Evolutionary conservation across 192 early-diverging fungal species (phyloP).

Genomic region (Phycomyces nitens): DNA sequence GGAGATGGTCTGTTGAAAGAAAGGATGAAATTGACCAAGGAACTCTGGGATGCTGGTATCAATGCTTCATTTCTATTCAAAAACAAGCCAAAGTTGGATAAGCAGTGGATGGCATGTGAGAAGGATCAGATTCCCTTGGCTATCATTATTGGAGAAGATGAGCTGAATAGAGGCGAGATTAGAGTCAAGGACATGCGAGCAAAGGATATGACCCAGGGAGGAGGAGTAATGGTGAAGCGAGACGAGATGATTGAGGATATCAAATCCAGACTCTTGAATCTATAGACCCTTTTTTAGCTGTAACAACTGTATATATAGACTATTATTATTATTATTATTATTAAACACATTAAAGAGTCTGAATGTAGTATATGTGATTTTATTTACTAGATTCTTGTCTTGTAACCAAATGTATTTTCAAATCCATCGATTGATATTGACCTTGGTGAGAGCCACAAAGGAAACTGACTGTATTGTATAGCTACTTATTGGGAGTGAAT

Average conservation of each 20-base stretch:
- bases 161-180: slow-evolving; percentile 75
- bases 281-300: no score
- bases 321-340: no score
- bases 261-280: slow-evolving; percentile 22
- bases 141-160: slow-evolving; percentile 83
- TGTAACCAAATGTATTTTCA: no score
- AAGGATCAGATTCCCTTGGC: slow-evolving; percentile 85
- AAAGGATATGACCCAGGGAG: slow-evolving; percentile 54
- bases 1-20: slow-evolving; percentile 82
- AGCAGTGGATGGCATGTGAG: slow-evolving; percentile 79
- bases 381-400: no score
- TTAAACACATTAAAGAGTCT: no score
- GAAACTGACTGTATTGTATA: no score
- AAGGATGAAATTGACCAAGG: slow-evolving; percentile 79
- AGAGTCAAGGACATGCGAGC: slow-evolving; percentile 83
- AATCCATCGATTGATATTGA: no score
- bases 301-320: no score
- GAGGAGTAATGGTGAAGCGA: slow-evolving; percentile 53
- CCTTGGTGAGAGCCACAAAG: no score
- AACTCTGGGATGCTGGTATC: slow-evolving; percentile 92
- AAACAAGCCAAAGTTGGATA: slow-evolving; percentile 76
- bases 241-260: slow-evolving; percentile 63
- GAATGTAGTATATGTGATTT: no score
- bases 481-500: no score
- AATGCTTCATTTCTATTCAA: slow-evolving; percentile 92